These are phyloP conservation scores for Volvox carteri DNA, from an alignment of 163 green algal species.

Conservation along the genomic window DNA sequence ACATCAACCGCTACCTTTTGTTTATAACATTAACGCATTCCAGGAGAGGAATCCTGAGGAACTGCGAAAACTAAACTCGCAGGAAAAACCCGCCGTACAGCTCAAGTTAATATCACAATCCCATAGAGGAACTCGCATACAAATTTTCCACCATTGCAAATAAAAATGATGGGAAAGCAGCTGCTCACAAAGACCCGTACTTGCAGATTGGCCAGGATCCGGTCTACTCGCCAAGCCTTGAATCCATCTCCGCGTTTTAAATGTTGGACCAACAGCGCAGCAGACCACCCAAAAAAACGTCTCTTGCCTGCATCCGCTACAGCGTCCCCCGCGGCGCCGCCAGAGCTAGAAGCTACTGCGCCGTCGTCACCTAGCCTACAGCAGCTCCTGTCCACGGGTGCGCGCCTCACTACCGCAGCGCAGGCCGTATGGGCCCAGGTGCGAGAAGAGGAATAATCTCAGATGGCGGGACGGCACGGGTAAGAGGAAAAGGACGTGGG, in stretches of 20 bases:
- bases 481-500: no score
- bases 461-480: background rate
- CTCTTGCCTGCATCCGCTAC: background rate
- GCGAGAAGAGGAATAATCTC: background rate
- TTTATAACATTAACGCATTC: no score
- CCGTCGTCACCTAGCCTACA: background rate
- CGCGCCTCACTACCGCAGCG: conserved; percentile 54
- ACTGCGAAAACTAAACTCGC: no score
- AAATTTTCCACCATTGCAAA: no score
- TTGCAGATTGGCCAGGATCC: background rate
- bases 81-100: no score
- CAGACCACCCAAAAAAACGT: background rate
- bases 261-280: background rate
- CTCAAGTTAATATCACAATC: no score
- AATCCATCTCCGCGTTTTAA: background rate
- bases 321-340: background rate
- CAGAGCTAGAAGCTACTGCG: background rate
- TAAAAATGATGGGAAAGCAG: background rate
- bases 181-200: background rate
- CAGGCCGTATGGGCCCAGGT: conserved; percentile 63
- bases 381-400: conserved; percentile 23
- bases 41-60: no score
- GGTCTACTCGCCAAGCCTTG: background rate
- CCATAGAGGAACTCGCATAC: no score
- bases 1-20: no score